These are phyloP conservation scores for Umbelopsis vinacea DNA, from an alignment of 192 early-diverging fungal species.

Conservation along the genomic window DNA sequence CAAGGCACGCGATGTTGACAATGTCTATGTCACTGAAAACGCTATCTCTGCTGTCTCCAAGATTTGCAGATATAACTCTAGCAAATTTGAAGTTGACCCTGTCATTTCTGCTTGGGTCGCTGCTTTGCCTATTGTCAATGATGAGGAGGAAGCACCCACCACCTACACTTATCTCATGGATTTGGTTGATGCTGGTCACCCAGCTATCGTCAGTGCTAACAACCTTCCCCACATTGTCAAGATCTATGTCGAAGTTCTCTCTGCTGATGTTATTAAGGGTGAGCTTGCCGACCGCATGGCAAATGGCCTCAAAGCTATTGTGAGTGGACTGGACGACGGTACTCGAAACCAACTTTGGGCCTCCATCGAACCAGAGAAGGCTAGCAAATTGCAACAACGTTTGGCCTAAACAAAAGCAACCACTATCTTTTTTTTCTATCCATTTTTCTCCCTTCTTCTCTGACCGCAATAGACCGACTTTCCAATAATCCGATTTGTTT, in stretches of 20 bases:
- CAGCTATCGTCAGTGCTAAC: constrained; percentile 61
- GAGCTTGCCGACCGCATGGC: constrained; percentile 55
- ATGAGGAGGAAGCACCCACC: constrained; percentile 84
- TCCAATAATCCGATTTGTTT: constrained; percentile 14
- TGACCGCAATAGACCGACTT: constrained; percentile 22
- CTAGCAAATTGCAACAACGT: constrained; percentile 46
- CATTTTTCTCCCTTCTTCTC: neutral
- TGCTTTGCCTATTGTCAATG: constrained; percentile 82
- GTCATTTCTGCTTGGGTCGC: constrained; percentile 78
- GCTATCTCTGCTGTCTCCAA: constrained; percentile 91
- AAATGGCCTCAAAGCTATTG: constrained; percentile 53
- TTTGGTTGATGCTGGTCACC: constrained; percentile 68
- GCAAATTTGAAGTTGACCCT: constrained; percentile 62
- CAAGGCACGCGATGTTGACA: constrained; percentile 71
- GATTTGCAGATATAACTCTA: constrained; percentile 71
- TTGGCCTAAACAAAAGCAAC: neutral
- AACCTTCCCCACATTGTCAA: constrained; percentile 63
- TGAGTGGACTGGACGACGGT: constrained; percentile 49
- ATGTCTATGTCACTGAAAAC: constrained; percentile 92
- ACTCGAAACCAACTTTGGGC: constrained; percentile 59
- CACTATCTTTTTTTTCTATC: neutral
- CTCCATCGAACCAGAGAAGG: constrained; percentile 56
- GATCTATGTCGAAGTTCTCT: constrained; percentile 67
- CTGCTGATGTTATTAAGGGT: constrained; percentile 51
- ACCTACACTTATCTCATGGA: constrained; percentile 81